Evolutionary conservation across 2,329 filamentous ascomycete genomes (phyloP).

Genomic region (Venturia asperata): DNA sequence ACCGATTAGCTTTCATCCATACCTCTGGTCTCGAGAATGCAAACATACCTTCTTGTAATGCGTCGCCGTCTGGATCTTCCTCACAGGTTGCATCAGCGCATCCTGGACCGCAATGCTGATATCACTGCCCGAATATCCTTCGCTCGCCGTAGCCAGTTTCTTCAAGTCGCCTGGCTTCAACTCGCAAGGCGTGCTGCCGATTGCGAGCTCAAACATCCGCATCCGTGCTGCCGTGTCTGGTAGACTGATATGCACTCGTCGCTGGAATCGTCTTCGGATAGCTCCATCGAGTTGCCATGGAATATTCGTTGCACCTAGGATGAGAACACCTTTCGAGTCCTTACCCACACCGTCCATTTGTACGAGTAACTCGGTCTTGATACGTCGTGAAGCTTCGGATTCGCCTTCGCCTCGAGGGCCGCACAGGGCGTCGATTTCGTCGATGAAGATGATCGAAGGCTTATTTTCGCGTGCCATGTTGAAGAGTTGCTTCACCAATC

Average conservation of each 20-base stretch:
- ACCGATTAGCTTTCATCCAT: not conserved
- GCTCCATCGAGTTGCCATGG: conserved; percentile 97
- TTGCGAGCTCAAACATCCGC: conserved; percentile 89
- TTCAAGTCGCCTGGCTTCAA: conserved; percentile 71
- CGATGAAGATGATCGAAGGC: conserved; percentile 97
- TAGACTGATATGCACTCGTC: conserved; percentile 89
- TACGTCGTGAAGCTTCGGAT: conserved; percentile 91
- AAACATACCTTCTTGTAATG: conserved; percentile 82
- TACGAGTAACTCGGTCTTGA: conserved; percentile 96
- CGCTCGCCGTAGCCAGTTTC: conserved; percentile 70
- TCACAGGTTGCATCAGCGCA: conserved; percentile 92
- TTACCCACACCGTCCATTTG: conserved; percentile 99
- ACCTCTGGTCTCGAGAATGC: no score
- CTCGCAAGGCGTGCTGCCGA: conserved; percentile 88
- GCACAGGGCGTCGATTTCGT: conserved; percentile 94
- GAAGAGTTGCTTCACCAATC: conserved; percentile 92
- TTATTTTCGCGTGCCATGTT: conserved; percentile 98
- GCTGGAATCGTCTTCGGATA: conserved; percentile 91
- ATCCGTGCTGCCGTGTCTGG: conserved; percentile 82
- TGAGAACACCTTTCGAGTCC: conserved; percentile 86
- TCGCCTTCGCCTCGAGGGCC: conserved; percentile 90
- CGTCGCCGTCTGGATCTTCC: conserved; percentile 94
- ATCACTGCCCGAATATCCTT: conserved; percentile 94
- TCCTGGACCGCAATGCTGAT: conserved; percentile 94
- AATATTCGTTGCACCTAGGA: conserved; percentile 95